These are phyloP conservation scores for Vachellia pachyceras DNA, from an alignment of 306 rosid genomes.

Conservation along the genomic window DNA sequence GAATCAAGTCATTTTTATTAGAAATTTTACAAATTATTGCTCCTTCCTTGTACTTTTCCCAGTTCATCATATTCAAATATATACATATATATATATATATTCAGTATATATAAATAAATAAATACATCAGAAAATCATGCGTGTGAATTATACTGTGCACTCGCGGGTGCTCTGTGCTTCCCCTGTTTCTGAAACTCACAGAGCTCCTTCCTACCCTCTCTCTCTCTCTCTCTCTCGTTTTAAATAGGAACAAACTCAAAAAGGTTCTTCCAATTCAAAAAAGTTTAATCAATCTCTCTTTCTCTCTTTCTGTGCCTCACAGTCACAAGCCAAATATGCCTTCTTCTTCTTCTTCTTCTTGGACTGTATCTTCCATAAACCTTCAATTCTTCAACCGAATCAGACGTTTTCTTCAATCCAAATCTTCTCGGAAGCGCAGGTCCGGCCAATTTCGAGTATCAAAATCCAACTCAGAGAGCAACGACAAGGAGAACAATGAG, in stretches of 20 bases:
- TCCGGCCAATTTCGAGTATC: conserved; percentile 29
- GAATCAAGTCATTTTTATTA: background rate
- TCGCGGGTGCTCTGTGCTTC: conserved; percentile 56
- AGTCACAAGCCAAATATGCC: too few relatives aligned
- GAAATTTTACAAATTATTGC: background rate
- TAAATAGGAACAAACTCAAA: conserved; percentile 17
- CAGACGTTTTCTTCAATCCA: conserved; percentile 69
- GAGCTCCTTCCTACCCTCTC: background rate
- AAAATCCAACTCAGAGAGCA: background rate
- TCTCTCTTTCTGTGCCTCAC: background rate
- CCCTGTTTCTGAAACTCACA: conserved; percentile 34
- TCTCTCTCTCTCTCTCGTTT: conserved; percentile 17
- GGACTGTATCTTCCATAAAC: conserved; percentile 70
- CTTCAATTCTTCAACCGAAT: conserved; percentile 73
- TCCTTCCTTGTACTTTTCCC: background rate
- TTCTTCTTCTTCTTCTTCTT: conserved; percentile 41
- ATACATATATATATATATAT: too few relatives aligned
- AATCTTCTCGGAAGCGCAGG: conserved; percentile 49
- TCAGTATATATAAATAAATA: background rate
- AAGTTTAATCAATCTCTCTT: conserved; percentile 10
- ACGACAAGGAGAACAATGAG: background rate
- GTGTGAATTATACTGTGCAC: conserved; percentile 38
- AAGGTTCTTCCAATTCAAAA: conserved; percentile 15
- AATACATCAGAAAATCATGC: conserved; percentile 13
- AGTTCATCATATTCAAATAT: background rate